Conservation (phyloP, 208 protist species). For the Borovskyia barvae region DNA sequence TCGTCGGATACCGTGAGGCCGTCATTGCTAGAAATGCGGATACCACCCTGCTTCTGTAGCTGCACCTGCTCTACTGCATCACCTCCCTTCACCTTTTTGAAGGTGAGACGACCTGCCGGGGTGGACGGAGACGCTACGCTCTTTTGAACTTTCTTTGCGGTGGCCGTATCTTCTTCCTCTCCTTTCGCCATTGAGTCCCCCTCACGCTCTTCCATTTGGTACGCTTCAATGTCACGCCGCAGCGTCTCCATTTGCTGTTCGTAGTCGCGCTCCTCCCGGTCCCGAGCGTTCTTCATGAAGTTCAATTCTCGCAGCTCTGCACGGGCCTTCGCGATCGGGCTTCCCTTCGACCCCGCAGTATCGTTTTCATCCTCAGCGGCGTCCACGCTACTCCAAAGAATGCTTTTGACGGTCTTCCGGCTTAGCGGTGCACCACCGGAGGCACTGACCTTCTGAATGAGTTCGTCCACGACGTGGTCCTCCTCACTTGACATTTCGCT, state of each 20-base stretch:
- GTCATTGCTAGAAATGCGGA: no score
- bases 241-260: constrained; percentile 50
- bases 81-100: constrained; percentile 17
- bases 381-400: constrained; percentile 46
- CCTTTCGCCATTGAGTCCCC: not conserved
- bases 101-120: constrained; percentile 12
- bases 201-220: constrained; percentile 26
- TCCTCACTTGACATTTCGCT: constrained; percentile 68
- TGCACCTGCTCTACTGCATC: constrained; percentile 46
- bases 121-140: not conserved
- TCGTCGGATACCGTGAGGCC: not conserved
- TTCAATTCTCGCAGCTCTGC: constrained; percentile 72
- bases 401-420: constrained; percentile 29
- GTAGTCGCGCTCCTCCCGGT: constrained; percentile 63
- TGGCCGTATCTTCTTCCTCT: not conserved
- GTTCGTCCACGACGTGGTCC: constrained; percentile 80
- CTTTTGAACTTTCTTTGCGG: not conserved
- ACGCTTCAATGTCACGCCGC: constrained; percentile 46
- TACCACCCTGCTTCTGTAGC: constrained; percentile 41
- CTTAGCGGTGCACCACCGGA: constrained; percentile 5
- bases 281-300: constrained; percentile 84
- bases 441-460: constrained; percentile 40
- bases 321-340: constrained; percentile 62
- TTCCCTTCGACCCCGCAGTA: constrained; percentile 8
- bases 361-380: constrained; percentile 5